phyloP scores from a whole-genome alignment of 139 green algal genomes.

The Monoraphidium neglectum region DNA sequence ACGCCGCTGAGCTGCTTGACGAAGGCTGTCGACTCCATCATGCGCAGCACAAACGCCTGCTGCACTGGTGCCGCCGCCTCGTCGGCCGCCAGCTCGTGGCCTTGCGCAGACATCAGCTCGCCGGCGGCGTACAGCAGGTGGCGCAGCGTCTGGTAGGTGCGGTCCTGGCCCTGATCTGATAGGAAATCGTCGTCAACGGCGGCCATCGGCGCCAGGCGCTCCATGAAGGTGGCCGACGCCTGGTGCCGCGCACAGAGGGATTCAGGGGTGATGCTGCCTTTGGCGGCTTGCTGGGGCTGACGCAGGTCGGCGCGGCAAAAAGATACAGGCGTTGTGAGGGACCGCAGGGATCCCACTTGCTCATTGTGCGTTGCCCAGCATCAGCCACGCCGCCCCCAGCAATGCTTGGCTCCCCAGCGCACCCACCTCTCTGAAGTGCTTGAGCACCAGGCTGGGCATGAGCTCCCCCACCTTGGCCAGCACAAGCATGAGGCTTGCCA shows the following conservation, averaged over 20 bases:
- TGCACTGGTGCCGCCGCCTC: slow-evolving; percentile 49
- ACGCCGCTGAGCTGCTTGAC: slow-evolving; percentile 69
- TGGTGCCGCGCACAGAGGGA: background rate
- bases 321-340: no score
- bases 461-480: no score
- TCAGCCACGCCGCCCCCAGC: no score
- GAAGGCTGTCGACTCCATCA: slow-evolving; percentile 79
- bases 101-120: background rate
- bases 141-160: slow-evolving; percentile 35
- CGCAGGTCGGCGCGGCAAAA: no score
- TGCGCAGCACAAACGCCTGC: slow-evolving; percentile 51
- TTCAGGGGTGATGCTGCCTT: background rate
- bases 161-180: slow-evolving; percentile 35
- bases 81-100: slow-evolving; percentile 3
- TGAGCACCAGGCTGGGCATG: no score
- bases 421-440: no score
- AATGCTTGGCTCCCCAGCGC: no score
- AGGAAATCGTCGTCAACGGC: slow-evolving; percentile 35
- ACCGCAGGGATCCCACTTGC: no score
- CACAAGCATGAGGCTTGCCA: no score
- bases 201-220: slow-evolving; percentile 28
- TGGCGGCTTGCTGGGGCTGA: no score
- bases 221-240: slow-evolving; percentile 3
- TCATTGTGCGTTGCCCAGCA: no score
- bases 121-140: slow-evolving; percentile 7